A percentile compares a stretch with the other conserved stretches of the same genome.
Conservation (phyloP, 768 basidiomycete species). For the Daedalea quercina region DNA sequence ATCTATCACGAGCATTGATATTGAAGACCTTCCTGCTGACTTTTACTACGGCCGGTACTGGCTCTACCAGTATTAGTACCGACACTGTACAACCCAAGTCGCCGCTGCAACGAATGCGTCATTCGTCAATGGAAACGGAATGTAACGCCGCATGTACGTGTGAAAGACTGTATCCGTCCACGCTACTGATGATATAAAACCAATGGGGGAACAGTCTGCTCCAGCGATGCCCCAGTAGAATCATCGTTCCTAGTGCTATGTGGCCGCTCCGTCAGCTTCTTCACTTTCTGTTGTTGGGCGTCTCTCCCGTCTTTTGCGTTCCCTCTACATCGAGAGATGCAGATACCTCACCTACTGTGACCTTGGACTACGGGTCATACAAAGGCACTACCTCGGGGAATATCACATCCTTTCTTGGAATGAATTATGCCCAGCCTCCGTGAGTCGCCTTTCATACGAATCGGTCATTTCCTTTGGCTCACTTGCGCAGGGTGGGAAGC, state of each 20-base stretch:
- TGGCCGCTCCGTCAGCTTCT: not conserved
- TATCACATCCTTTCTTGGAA: not conserved
- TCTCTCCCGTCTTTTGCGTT: not conserved
- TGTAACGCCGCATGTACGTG: too few relatives aligned
- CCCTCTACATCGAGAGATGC: not conserved
- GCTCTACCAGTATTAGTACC: too few relatives aligned
- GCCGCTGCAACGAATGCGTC: too few relatives aligned
- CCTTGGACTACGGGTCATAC: not conserved
- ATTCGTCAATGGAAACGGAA: too few relatives aligned
- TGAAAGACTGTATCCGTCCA: too few relatives aligned
- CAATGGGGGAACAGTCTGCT: not conserved
- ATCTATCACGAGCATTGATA: too few relatives aligned
- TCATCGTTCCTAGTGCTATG: not conserved
- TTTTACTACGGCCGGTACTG: too few relatives aligned
- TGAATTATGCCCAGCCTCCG: slow-evolving; percentile 2
- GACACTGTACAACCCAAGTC: too few relatives aligned
- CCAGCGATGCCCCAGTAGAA: not conserved
- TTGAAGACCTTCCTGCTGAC: too few relatives aligned
- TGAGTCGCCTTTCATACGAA: not conserved
- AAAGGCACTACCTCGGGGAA: not conserved
- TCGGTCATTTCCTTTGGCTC: not conserved
- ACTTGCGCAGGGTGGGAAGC: not conserved
- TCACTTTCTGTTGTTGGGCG: not conserved
- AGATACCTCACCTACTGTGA: not conserved
- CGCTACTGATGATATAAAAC: too few relatives aligned